Base-by-base conservation (phyloP, 805 yeast species). In the Alloascoidea hylecoeti region DNA sequence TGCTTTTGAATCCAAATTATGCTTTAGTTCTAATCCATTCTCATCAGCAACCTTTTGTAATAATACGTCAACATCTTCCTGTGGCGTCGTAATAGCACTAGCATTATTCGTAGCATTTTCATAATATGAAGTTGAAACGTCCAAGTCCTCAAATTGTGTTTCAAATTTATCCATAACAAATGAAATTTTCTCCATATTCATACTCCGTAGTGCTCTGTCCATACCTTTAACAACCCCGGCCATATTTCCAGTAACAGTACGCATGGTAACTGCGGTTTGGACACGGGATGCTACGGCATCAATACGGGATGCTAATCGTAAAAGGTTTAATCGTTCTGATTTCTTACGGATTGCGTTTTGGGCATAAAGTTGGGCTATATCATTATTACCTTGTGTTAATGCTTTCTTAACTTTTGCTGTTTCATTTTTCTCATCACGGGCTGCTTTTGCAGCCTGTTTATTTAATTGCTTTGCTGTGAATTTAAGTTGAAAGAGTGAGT, bases 251-350 rank as follows among this genome's bases (percentile, higher is more conserved):
- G 95, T 84, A 6, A 92, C 51, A 13, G 36, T 32, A 46, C 95
- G 70, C 99, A 92, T 92, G 0, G 97, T 89, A 4, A 92, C 96
- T 0, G 98, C 98, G 0, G 99, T 92, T 50, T 89, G 96, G 2
- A 92, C 95, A 42, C 98, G 63, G 3, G 94, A 79, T 0, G 97
- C 94, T 16, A 92, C 98, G 0, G 97, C 89, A 58, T 92, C 99
- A 15, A 92, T 83, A 41, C 96, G 62, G 0, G 95, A 83, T 0
- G 96, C 80, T 41, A 92, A 63, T 46, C 89, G 68, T 38, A 92
- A 61, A 39, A 92, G 59, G 52, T 81, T 89, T 38, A 89, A 64
- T 44, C 89, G 64, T 56, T 92, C 99, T 49, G 81, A 82, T 35
- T 81, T 69, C 57, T 92, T 92, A 37, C 99, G 70, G 34, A 94